phyloP scores from a whole-genome alignment of 1,284 basidiomycete genomes.

The Papiliotrema nemorosa region DNA sequence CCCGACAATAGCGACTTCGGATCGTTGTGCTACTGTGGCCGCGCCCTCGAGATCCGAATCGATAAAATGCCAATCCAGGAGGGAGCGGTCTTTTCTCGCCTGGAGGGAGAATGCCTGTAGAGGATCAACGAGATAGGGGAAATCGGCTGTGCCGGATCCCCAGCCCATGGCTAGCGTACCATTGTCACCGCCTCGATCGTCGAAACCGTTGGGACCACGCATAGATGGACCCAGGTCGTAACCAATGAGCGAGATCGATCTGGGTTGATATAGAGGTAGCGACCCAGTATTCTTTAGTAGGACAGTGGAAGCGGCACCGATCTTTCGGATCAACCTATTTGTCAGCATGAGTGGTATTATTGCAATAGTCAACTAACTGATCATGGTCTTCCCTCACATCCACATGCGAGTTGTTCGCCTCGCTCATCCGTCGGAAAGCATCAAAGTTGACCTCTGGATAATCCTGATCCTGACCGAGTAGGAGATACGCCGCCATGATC shows the following conservation, averaged over 20 bases:
- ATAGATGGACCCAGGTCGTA: slow-evolving; percentile 66
- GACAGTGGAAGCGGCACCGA: slow-evolving; percentile 69
- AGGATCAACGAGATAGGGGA: slow-evolving; percentile 55
- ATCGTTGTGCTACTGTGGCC: slow-evolving; percentile 53
- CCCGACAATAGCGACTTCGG: slow-evolving; percentile 64
- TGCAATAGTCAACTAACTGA: slow-evolving; percentile 36
- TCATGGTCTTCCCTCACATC: slow-evolving; percentile 72
- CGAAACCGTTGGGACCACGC: slow-evolving; percentile 68
- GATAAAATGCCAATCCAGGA: slow-evolving; percentile 57
- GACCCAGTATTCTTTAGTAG: slow-evolving; percentile 66
- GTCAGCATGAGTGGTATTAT: not conserved
- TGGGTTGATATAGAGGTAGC: slow-evolving; percentile 56
- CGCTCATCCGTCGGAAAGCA: slow-evolving; percentile 17
- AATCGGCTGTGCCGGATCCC: slow-evolving; percentile 62
- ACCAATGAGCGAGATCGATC: slow-evolving; percentile 59
- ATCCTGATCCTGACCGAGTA: slow-evolving; percentile 59
- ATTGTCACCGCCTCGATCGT: slow-evolving; percentile 55
- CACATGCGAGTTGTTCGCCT: slow-evolving; percentile 56
- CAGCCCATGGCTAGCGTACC: slow-evolving; percentile 76
- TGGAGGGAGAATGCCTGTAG: slow-evolving; percentile 65
- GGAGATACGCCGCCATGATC: slow-evolving; percentile 63
- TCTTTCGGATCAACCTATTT: slow-evolving; percentile 62
- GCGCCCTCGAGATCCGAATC: slow-evolving; percentile 47
- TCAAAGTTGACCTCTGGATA: slow-evolving; percentile 54
- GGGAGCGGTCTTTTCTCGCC: slow-evolving; percentile 57